Evolutionary conservation across 352 stramenopile genomes (phyloP), one percentile per base, ranked within the genome.

Genomic region (Pythium coloratum): DNA sequence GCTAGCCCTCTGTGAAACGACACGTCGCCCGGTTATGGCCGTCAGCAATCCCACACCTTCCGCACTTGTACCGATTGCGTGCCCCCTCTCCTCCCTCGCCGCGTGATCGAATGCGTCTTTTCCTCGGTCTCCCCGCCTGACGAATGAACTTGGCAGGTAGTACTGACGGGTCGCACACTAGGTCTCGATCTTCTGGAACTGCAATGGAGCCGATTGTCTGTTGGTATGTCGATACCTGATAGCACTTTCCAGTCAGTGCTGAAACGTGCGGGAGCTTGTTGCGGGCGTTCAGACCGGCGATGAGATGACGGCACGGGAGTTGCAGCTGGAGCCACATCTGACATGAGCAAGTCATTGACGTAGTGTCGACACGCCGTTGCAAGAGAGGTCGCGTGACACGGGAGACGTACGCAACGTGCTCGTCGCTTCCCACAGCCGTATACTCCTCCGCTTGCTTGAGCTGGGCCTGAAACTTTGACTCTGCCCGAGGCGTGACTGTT

Each of bases 301-400:
- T 49, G 28, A 70, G 26, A 30, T 64, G 63, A 12, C 63, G 44
- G 60, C 63, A 70, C 24, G 49, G 24, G 20, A 70, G 33, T 2
- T 55, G 10, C 20, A 55, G 46, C 33, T 70, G 55, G 0, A 49
- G 12, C 56, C 49, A 61, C 6, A 16, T 42, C 4, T 34, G 26
- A 44, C 62, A 69, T 6, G 55, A 63, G n/a, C 63, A 70, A 1
- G 8, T 42, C 40, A 34, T 10, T 12, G 24, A 9, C 5, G 56
- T 60, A 0, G 51, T 12, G 18, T 59, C 24, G 24, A 70, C 56
- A 24, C 47, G 46, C 8, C 56, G 44, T 34, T 70, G 63, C 49
- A 61, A 61, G 1, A 64, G 34, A 18, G 63, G 63, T 6, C 28
- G 2, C 14, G 12, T 55, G 20, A 64, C 36, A 7, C 36, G 47